A percentile compares a stretch with the other conserved stretches of the same genome.
Conservation (phyloP, 2,329 filamentous ascomycete species). For the Colletotrichum chlorophyti region DNA sequence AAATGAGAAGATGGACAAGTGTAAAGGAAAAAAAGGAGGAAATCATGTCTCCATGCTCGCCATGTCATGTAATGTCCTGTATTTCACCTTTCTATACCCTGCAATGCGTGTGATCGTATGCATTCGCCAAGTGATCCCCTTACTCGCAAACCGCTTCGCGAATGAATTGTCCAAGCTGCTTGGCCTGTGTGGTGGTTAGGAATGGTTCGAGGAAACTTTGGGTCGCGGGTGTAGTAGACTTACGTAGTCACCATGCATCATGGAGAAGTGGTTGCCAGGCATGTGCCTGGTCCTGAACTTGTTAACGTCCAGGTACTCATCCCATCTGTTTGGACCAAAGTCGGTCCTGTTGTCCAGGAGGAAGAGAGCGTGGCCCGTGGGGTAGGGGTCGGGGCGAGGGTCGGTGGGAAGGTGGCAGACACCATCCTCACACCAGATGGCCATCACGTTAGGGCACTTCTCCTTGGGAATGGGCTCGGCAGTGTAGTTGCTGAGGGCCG, state of each 20-base stretch:
- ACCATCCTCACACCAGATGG: constrained; percentile 77
- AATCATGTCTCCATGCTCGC: constrained; percentile 23
- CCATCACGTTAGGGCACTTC: constrained; percentile 65
- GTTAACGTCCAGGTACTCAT: constrained; percentile 65
- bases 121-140: constrained; percentile 15
- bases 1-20: constrained; percentile 9
- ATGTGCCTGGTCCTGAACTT: constrained; percentile 72
- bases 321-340: constrained; percentile 75
- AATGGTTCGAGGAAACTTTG: background rate
- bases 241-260: constrained; percentile 70
- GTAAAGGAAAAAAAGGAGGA: constrained; percentile 1
- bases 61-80: constrained; percentile 25
- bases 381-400: constrained; percentile 67
- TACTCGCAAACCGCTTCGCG: constrained; percentile 40
- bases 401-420: constrained; percentile 72
- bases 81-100: constrained; percentile 27
- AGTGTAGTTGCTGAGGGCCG: constrained; percentile 72
- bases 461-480: constrained; percentile 67
- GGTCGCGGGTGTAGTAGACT: constrained; percentile 24
- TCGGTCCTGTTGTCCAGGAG: constrained; percentile 76
- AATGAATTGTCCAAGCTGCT: constrained; percentile 42
- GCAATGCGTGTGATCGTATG: constrained; percentile 18
- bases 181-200: constrained; percentile 39
- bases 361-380: constrained; percentile 69
- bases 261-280: constrained; percentile 77